Conservation (phyloP, 768 basidiomycete genomes). For the Leccinum truebloodii region DNA sequence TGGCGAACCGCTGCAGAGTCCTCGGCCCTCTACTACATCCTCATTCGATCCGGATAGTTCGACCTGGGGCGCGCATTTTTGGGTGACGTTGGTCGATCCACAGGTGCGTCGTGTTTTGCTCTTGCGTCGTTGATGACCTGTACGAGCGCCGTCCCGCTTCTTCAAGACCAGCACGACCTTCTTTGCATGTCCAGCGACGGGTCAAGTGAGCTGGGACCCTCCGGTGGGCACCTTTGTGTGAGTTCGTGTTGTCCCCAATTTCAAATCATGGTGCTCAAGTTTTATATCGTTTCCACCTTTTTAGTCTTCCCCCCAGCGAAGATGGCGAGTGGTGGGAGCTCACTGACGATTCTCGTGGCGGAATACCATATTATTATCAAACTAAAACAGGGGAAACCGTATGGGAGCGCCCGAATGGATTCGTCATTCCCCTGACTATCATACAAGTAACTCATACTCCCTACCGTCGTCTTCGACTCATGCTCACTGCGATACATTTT, state of each 20-base stretch:
- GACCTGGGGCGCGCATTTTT: slow-evolving; percentile 88
- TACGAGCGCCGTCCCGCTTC: slow-evolving; percentile 5
- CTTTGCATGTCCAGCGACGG: slow-evolving; percentile 91
- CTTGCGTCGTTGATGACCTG: slow-evolving; percentile 10
- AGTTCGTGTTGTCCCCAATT: slow-evolving; percentile 30
- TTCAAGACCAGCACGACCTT: slow-evolving; percentile 64
- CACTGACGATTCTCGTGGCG: slow-evolving; percentile 77
- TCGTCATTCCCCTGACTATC: slow-evolving; percentile 88
- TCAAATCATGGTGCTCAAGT: slow-evolving; percentile 19
- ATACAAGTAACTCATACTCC: slow-evolving; percentile 62
- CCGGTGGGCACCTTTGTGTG: slow-evolving; percentile 89
- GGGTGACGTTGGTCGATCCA: slow-evolving; percentile 93
- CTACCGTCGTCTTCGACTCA: neutral
- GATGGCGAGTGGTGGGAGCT: slow-evolving; percentile 98
- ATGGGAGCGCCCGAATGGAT: slow-evolving; percentile 88
- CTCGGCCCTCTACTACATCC: slow-evolving; percentile 33
- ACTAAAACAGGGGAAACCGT: slow-evolving; percentile 89
- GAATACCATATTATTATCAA: slow-evolving; percentile 91
- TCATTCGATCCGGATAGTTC: slow-evolving; percentile 39
- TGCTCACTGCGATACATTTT: slow-evolving; percentile 11
- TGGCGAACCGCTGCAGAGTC: slow-evolving; percentile 34
- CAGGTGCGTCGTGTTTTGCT: slow-evolving; percentile 54
- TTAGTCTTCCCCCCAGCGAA: slow-evolving; percentile 75
- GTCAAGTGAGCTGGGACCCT: slow-evolving; percentile 91
- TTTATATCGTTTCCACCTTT: slow-evolving; percentile 5